Percentiles rank a stretch among this genome's conserved stretches.
Conservation (phyloP, 306 rosid genomes). For the Rosa chinensis region DNA sequence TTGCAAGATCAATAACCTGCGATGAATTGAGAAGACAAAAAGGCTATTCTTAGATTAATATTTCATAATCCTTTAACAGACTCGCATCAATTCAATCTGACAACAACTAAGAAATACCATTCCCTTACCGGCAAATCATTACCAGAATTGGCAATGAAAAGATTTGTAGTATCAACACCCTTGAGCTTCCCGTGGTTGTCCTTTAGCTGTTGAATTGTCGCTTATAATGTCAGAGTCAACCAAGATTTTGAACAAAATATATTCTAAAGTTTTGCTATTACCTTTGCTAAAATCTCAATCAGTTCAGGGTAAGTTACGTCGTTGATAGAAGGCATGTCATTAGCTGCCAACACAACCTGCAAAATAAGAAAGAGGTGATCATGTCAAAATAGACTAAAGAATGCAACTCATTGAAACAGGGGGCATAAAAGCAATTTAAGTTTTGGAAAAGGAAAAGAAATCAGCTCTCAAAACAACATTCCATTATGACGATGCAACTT, state of each 20-base stretch:
- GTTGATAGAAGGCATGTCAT: constrained; percentile 93
- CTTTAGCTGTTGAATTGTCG: constrained; percentile 66
- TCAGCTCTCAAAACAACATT: constrained; percentile 13
- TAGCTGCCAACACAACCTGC: constrained; percentile 97
- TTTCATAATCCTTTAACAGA: neutral
- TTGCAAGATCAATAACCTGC: constrained; percentile 89
- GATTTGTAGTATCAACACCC: constrained; percentile 78
- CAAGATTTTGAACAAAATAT: constrained; percentile 21
- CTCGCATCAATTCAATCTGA: constrained; percentile 12
- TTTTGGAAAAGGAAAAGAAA: constrained; percentile 9
- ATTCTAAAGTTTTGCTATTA: constrained; percentile 18
- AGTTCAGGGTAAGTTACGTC: constrained; percentile 79
- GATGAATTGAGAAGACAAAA: constrained; percentile 20
- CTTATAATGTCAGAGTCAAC: constrained; percentile 26
- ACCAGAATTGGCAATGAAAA: constrained; percentile 81
- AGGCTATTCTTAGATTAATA: constrained; percentile 6
- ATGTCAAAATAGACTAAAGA: constrained; percentile 22
- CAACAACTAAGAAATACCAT: constrained; percentile 4
- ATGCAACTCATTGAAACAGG: constrained; percentile 8
- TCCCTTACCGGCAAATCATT: constrained; percentile 95
- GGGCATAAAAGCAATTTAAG: neutral
- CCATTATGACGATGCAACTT: neutral
- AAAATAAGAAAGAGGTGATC: constrained; percentile 18
- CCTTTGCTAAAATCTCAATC: constrained; percentile 80
- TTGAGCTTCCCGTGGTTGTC: constrained; percentile 59